Base-by-base conservation (phyloP, 352 stramenopile genomes). In the Phytophthora litchii region DNA sequence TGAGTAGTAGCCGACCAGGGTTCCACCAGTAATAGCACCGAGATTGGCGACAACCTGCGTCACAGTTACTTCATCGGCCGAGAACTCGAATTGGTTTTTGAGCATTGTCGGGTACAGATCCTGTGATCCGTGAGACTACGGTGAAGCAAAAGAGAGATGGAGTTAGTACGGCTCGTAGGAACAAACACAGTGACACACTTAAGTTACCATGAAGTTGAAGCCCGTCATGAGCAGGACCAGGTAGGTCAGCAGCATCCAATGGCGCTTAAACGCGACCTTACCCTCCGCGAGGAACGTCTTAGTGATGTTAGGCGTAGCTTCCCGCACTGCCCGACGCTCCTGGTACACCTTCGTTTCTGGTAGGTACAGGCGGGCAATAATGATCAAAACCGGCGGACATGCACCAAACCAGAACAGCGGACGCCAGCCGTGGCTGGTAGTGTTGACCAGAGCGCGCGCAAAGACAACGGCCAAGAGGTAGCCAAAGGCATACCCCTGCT, bases 101-200 rank as follows among this genome's bases (percentile, higher is more conserved):
- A 80, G 73, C 60, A 83, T 74, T 23, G 73, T 83, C 16, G 73
- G 73, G 64, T 79, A 82, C 46, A 81, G 31, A 9, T 81, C 72
- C 44, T 81, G 61, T 19, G 69, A 81, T 19, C 70, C 72, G 58
- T 81, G 69, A 10, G 57, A 67, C 63, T 74, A n/a, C 37, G 16
- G 16, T 53, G 7, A 52, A 53, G 16, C 32, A 53, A 59, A 46
- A 36, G 3, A 11, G 29, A 47, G 16, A 41, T 13, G 29, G 8
- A 12, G 23, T 54, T 54, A 59, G 34, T 40, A 27, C 44, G 45
- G 5, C 23, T 5, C 23, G n/a, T n/a, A n/a, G 5, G 23, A 5
- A 27, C 5, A 27, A 3, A 27, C 23, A 3, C 3, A 27, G 45
- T 52, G 45, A 10, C 27, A 35, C 25, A 48, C 60, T 11, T 3